Percentiles rank a stretch among this genome's conserved stretches.
Conservation (phyloP, 208 protist genomes). For the Perkinsela sp. region DNA sequence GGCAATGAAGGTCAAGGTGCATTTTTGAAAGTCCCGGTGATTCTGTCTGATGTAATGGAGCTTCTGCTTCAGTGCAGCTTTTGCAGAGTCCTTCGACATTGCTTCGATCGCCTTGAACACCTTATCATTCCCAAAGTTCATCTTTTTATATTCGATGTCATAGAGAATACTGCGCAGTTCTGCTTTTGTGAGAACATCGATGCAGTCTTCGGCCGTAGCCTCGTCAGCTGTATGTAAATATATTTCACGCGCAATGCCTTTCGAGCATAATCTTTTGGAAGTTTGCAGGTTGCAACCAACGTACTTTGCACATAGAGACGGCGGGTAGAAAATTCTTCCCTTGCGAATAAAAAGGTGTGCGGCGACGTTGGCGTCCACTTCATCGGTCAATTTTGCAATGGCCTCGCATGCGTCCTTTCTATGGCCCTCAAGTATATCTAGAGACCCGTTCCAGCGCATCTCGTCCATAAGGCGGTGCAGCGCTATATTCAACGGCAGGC, state of each 20-base stretch:
- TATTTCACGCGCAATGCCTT: neutral
- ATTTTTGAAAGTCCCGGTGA: too few relatives aligned
- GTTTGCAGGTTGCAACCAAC: neutral
- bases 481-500: neutral
- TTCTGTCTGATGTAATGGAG: too few relatives aligned
- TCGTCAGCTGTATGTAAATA: neutral
- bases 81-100: too few relatives aligned
- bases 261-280: neutral
- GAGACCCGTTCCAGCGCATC: neutral
- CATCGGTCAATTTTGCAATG: neutral
- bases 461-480: neutral
- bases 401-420: neutral
- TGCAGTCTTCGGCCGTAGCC: neutral
- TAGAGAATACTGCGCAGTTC: too few relatives aligned
- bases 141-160: too few relatives aligned
- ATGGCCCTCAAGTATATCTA: neutral
- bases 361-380: neutral
- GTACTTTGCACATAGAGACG: neutral
- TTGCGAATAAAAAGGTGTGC: neutral
- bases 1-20: too few relatives aligned
- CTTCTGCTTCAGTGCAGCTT: too few relatives aligned
- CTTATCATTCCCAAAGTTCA: too few relatives aligned
- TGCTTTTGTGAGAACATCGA: neutral
- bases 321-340: neutral
- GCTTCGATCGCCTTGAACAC: too few relatives aligned